Base-by-base conservation (phyloP, 352 stramenopile genomes). In the Blastocystis sp. region DNA sequence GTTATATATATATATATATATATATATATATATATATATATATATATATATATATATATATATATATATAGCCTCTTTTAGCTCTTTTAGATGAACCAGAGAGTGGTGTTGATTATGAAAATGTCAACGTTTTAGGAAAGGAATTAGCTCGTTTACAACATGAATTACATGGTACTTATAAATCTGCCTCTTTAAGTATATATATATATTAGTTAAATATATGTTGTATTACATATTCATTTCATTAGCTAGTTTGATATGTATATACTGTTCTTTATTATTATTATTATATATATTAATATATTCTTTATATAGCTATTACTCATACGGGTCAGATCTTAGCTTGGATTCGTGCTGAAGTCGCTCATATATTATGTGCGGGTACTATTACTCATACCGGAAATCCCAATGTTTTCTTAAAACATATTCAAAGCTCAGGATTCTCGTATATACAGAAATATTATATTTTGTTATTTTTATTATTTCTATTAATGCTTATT, bases 1-100 rank as follows among this genome's bases (percentile, higher is more conserved):
- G n/a, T n/a, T n/a, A n/a, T n/a, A n/a, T n/a, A n/a, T n/a, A n/a
- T n/a, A n/a, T n/a, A n/a, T n/a, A n/a, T n/a, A n/a, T n/a, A n/a
- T n/a, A n/a, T n/a, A n/a, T n/a, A n/a, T n/a, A n/a, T n/a, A n/a
- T n/a, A n/a, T n/a, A n/a, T n/a, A n/a, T n/a, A n/a, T n/a, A n/a
- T n/a, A n/a, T n/a, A n/a, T n/a, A n/a, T n/a, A n/a, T n/a, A n/a
- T n/a, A n/a, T n/a, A n/a, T n/a, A n/a, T n/a, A n/a, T n/a, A n/a
- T n/a, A n/a, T n/a, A n/a, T n/a, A n/a, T n/a, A n/a, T n/a, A 52
- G 32, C 52, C 52, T 7, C 23, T 62, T 3, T 34, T 62, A 5
- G 48, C 52, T 2, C 48, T 62, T 39, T 42, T 62, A 5, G 52
- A 62, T 19, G 52, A 62, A 34, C 52, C 52, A 0, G 52, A 62